Conservation (phyloP, 2,329 filamentous ascomycete genomes). For the Exophiala dermatitidis region DNA sequence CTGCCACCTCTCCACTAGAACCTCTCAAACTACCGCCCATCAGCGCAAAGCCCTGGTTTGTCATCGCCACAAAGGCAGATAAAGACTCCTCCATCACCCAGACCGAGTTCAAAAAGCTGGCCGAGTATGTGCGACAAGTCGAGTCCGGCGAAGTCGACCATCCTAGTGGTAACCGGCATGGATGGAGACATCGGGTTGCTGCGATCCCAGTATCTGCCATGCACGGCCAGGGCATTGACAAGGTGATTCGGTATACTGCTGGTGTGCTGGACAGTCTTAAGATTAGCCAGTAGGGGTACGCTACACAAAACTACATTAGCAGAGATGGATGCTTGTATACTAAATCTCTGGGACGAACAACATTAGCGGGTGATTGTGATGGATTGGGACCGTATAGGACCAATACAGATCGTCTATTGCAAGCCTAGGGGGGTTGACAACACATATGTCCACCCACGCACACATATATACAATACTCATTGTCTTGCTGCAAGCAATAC, state of each 20-base stretch:
- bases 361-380: too few relatives aligned
- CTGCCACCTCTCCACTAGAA: conserved; percentile 31
- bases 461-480: too few relatives aligned
- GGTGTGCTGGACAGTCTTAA: conserved; percentile 34
- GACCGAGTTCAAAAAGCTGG: conserved; percentile 64
- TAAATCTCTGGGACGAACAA: too few relatives aligned
- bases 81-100: conserved; percentile 59
- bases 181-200: conserved; percentile 49
- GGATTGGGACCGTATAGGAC: too few relatives aligned
- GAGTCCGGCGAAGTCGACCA: conserved; percentile 58
- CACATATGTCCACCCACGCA: too few relatives aligned
- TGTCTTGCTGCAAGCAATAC: too few relatives aligned
- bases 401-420: too few relatives aligned
- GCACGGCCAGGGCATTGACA: conserved; percentile 70
- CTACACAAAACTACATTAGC: too few relatives aligned
- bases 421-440: too few relatives aligned
- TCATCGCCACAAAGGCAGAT: conserved; percentile 88
- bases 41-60: conserved; percentile 92
- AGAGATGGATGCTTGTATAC: background rate
- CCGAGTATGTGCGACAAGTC: conserved; percentile 62
- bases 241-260: conserved; percentile 38
- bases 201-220: conserved; percentile 87
- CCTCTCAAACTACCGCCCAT: conserved; percentile 59
- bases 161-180: conserved; percentile 65
- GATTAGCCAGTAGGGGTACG: background rate